These are phyloP conservation scores for Clarireedia hainanense DNA, from an alignment of 2,329 filamentous ascomycete species.

Conservation along the genomic window DNA sequence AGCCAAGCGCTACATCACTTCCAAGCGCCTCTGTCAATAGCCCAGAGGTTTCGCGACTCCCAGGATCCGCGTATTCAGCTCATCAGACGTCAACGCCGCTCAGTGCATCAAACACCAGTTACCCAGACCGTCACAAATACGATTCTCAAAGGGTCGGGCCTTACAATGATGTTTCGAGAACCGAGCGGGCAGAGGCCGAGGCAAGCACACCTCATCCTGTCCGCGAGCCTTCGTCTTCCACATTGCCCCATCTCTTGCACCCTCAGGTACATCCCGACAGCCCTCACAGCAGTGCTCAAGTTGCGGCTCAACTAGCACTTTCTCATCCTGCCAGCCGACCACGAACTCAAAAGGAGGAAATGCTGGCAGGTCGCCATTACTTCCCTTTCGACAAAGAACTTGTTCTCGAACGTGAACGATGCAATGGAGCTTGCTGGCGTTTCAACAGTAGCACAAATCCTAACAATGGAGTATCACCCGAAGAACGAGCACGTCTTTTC, in stretches of 20 bases:
- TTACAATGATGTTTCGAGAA: constrained; percentile 46
- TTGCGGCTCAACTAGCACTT: constrained; percentile 27
- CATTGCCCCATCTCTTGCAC: constrained; percentile 44
- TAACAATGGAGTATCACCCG: constrained; percentile 58
- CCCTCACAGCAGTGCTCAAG: constrained; percentile 25
- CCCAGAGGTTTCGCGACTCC: constrained; percentile 52
- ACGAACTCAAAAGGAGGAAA: constrained; percentile 77
- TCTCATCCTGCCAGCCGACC: constrained; percentile 26
- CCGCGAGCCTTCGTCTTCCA: constrained; percentile 31
- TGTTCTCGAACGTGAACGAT: constrained; percentile 75
- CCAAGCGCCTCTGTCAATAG: constrained; percentile 44
- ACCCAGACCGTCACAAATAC: constrained; percentile 35
- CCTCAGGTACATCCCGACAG: constrained; percentile 25
- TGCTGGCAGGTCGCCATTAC: constrained; percentile 75
- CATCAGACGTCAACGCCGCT: constrained; percentile 52
- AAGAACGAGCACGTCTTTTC: constrained; percentile 63
- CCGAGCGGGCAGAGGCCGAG: constrained; percentile 36
- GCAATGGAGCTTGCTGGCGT: constrained; percentile 70
- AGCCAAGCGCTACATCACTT: constrained; percentile 50
- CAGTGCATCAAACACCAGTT: constrained; percentile 40
- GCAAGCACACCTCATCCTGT: constrained; percentile 34
- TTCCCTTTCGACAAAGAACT: constrained; percentile 72
- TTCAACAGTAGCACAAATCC: constrained; percentile 83
- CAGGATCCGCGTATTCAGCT: constrained; percentile 40
- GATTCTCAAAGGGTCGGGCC: constrained; percentile 53